Evolutionary conservation across 1,139 yeast species (phyloP).

Genomic region (Sporopachydermia cereana): DNA sequence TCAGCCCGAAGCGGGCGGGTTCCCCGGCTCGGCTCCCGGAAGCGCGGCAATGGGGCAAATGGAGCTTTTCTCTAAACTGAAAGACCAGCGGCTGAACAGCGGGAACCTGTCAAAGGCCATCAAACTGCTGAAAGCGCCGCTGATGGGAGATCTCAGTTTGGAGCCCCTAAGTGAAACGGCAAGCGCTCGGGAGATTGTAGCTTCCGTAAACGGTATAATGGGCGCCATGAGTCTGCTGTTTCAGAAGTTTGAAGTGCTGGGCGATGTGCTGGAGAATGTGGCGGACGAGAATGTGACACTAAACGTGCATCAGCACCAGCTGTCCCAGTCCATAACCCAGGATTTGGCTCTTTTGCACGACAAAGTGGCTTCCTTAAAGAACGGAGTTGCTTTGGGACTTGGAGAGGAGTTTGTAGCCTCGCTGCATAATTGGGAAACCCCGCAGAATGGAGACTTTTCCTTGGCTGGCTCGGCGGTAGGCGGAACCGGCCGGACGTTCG

Average conservation of each 20-base stretch:
- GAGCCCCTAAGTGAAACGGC: neutral
- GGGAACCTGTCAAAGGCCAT: slow-evolving; percentile 1
- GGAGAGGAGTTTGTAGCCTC: neutral
- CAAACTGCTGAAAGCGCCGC: neutral
- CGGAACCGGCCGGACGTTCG: neutral
- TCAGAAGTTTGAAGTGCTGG: slow-evolving; percentile 5
- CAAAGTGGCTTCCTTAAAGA: neutral
- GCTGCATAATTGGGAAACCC: neutral
- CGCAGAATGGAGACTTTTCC: neutral
- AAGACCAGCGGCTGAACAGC: neutral
- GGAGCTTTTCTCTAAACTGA: neutral
- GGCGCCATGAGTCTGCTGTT: neutral
- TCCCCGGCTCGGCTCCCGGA: neutral
- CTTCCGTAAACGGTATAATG: neutral
- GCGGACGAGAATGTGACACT: slow-evolving; percentile 1
- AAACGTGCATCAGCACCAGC: slow-evolving; percentile 1
- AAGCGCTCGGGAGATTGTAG: neutral
- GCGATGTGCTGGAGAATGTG: slow-evolving; percentile 4
- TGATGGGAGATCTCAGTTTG: neutral
- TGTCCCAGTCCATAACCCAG: neutral
- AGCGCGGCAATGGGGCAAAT: neutral
- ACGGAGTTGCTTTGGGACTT: slow-evolving; percentile 1
- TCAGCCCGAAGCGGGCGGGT: too few species aligned
- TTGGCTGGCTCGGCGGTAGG: neutral
- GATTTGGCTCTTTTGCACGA: neutral